A percentile compares a stretch with the other conserved stretches of the same genome.
These are phyloP conservation scores for Lachancea meyersii DNA, from an alignment of 805 yeast genomes.

Conservation along the genomic window DNA sequence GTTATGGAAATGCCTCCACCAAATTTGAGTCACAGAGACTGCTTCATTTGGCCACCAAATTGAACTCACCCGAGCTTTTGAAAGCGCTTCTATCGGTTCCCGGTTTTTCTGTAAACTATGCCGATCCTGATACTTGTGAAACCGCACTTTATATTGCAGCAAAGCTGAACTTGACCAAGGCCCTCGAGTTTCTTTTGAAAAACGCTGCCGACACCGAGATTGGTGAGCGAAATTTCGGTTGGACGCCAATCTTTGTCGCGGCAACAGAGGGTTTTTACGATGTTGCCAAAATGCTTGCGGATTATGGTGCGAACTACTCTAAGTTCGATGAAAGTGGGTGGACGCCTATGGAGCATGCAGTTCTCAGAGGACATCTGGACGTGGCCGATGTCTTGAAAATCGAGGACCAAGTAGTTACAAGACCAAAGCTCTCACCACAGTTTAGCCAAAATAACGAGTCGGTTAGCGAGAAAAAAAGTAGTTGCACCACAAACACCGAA, in stretches of 20 bases:
- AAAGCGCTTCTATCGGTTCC: constrained; percentile 45
- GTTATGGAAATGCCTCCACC: constrained; percentile 35
- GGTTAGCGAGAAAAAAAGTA: no score
- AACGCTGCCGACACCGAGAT: constrained; percentile 68
- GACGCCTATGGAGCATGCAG: constrained; percentile 97
- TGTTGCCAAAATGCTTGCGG: constrained; percentile 50
- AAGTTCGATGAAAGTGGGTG: constrained; percentile 80
- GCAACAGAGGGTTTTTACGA: constrained; percentile 73
- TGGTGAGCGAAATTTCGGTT: constrained; percentile 73
- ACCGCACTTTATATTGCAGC: constrained; percentile 81
- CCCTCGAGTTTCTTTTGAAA: constrained; percentile 50
- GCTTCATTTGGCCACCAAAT: constrained; percentile 53
- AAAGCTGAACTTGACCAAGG: constrained; percentile 48
- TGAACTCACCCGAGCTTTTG: constrained; percentile 54
- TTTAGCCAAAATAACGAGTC: constrained; percentile 2
- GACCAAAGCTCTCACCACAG: constrained; percentile 16
- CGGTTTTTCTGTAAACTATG: constrained; percentile 58
- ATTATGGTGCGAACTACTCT: constrained; percentile 47
- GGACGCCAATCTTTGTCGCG: constrained; percentile 91
- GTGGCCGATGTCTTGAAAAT: constrained; percentile 54
- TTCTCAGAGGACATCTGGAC: constrained; percentile 75
- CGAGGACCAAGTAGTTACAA: constrained; percentile 18
- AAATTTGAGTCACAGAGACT: constrained; percentile 48
- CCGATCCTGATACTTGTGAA: constrained; percentile 57
- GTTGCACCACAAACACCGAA: no score